Percentiles rank a stretch among this genome's conserved stretches.
Conservation (phyloP, 306 rosid genomes). For the Trifolium repens region DNA sequence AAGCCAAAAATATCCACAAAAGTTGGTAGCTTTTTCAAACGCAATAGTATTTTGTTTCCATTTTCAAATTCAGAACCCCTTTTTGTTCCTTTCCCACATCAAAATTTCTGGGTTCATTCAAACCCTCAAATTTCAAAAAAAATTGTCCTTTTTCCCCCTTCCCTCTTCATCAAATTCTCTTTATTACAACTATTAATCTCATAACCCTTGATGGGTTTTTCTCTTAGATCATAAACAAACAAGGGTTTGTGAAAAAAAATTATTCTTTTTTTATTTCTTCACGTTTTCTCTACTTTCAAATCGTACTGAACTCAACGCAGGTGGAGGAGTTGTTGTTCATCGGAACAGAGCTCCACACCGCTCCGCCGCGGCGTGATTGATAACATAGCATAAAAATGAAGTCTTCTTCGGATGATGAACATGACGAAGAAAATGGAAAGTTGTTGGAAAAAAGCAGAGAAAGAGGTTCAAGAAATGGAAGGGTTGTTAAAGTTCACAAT, state of each 20-base stretch:
- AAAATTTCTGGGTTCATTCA: conserved; percentile 21
- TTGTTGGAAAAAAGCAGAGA: conserved; percentile 62
- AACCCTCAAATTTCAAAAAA: background rate
- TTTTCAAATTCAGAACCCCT: conserved; percentile 21
- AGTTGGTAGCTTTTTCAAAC: conserved; percentile 20
- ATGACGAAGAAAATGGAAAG: conserved; percentile 75
- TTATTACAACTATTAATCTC: conserved; percentile 10
- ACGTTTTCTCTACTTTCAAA: background rate
- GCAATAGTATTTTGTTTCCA: no score
- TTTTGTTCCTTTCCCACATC: conserved; percentile 1
- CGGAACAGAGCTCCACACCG: background rate
- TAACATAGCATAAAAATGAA: conserved; percentile 53
- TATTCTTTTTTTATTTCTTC: conserved; percentile 15
- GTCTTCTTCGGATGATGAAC: conserved; percentile 57
- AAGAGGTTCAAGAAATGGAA: conserved; percentile 48
- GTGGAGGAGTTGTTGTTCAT: background rate
- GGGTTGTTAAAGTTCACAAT: conserved; percentile 60
- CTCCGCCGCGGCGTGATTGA: background rate
- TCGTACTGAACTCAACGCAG: background rate
- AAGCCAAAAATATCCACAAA: conserved; percentile 23
- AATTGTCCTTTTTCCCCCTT: background rate
- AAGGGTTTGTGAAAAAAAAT: conserved; percentile 33
- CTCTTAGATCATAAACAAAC: conserved; percentile 21
- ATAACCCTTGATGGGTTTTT: conserved; percentile 45
- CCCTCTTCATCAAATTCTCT: conserved; percentile 26